Evolutionary conservation across 2,329 filamentous ascomycete genomes (phyloP), one percentile per base, ranked within the genome.

Genomic region (Pestalotiopsis sp.): DNA sequence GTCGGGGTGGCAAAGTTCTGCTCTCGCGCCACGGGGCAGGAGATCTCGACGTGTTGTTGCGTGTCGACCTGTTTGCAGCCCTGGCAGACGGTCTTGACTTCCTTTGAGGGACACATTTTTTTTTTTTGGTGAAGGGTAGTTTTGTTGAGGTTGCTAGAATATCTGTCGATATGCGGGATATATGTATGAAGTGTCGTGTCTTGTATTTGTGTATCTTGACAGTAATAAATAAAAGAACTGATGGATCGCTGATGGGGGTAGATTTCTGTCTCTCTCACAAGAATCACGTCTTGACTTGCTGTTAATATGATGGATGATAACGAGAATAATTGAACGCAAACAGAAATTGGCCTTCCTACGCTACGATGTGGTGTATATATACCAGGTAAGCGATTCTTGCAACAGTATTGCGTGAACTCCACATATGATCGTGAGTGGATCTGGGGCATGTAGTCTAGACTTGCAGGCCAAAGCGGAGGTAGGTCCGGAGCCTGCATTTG

Each of bases 71-170:
- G 20, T 17, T 63, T 66, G 59, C 68, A 70, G 57, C 66, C 68
- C 62, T 68, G 68, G 49, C 68, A 70, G 62, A 70, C 63, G n/a
- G 65, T 62, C 25, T 62, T 66, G n/a, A 69, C 49, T n/a, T 66
- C 38, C 61, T 69, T 69, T 36, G 68, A 70, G 4, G 66, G 66
- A 40, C 68, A 70, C 68, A 70, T 70, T 12, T 11, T 68, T 20
- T 25, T 7, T 31, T 11, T n/a, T n/a, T n/a, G n/a, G 14, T 62
- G 23, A 4, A 20, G 14, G 27, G 12, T 40, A 5, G 11, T 23
- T 20, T 14, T 9, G 31, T 0, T 5, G 17, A n/a, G 2, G n/a
- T 17, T 23, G 45, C 6, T 23, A 6, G 11, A 23, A 41, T 20
- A 4, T 31, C 36, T 27, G 27, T 59, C 31, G 59, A 27, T 62